These are phyloP conservation scores for Aspergillus intermedius DNA, from an alignment of 2,329 filamentous ascomycete genomes.

Conservation along the genomic window DNA sequence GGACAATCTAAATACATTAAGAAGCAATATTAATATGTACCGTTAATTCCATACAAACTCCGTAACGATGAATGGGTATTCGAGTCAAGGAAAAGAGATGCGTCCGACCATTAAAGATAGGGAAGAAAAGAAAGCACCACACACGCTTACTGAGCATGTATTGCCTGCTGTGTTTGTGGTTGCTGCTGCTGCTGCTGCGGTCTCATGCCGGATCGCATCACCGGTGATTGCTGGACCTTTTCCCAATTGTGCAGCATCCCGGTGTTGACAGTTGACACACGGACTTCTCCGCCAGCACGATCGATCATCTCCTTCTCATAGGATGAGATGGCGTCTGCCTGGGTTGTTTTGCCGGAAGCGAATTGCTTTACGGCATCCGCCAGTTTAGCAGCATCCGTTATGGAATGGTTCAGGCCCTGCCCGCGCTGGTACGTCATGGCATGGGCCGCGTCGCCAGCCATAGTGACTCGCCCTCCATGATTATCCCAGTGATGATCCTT, in stretches of 20 bases:
- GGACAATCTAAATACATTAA: no score
- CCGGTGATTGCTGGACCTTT: slow-evolving; percentile 14
- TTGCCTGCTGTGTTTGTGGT: not conserved
- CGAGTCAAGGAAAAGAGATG: not conserved
- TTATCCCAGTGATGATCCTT: slow-evolving; percentile 14
- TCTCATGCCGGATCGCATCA: slow-evolving; percentile 9
- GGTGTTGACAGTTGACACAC: slow-evolving; percentile 38
- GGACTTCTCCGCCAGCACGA: slow-evolving; percentile 41
- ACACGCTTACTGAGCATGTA: not conserved
- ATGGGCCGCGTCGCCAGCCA: slow-evolving; percentile 57
- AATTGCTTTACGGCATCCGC: slow-evolving; percentile 10
- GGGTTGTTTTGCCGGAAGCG: slow-evolving; percentile 4
- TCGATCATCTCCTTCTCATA: slow-evolving; percentile 34
- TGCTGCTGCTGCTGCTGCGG: not conserved
- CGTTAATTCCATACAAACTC: not conserved
- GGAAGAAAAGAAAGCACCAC: not conserved
- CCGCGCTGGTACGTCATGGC: slow-evolving; percentile 55
- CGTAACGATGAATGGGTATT: not conserved
- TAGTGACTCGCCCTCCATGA: slow-evolving; percentile 30
- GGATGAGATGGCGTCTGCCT: slow-evolving; percentile 12
- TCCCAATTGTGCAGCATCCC: slow-evolving; percentile 42
- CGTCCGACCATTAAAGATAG: not conserved
- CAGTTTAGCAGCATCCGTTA: slow-evolving; percentile 27
- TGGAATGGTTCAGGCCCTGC: slow-evolving; percentile 50
- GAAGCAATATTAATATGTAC: no score